Evolutionary conservation across 768 basidiomycete species (phyloP), one percentile per base, ranked within the genome.

Genomic region (Tephrocybe sp.): DNA sequence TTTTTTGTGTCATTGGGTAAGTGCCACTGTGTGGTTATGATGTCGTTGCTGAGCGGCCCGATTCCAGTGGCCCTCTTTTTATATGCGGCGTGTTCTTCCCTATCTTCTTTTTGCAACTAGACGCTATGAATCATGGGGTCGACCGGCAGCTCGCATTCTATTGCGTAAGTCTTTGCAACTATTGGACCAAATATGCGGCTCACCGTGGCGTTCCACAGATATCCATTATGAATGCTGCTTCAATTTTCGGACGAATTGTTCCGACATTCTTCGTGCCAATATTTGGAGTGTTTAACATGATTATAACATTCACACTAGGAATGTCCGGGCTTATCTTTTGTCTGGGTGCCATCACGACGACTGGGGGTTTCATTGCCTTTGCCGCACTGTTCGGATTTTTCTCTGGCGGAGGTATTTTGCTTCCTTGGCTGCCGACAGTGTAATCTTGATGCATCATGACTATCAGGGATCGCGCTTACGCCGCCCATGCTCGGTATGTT

Each of bases 211-310:
- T 32, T 42, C 40, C 25, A 12, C n/a, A 83, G 77, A 53, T 84
- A 15, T 70, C 81, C 0, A 73, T 85, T 26, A 57, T 84, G 11
- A 86, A 84, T 50, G 82, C 71, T 3, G 70, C 74, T 15, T 73
- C 73, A 44, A 62, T 80, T 17, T 64, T 78, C 34, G 85, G 85
- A 4, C 75, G 84, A 30, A 58, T 77, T 2, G 55, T 81, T 10
- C 73, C 80, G 57, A 83, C 24, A 74, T 72, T 15, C 64, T 59
- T 81, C 25, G 74, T 72, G n/a, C 64, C 67, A 2, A 56, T 53
- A 23, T 41, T 74, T 52, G 81, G 84, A 1, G 68, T 76, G 8
- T 68, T 74, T 36, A 80, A 73, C 55, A 49, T 80, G 4, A 62
- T 73, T 2, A 68, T 72, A 4, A 49, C 72, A 20, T 64, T 69